Percentiles rank a stretch among this genome's conserved stretches.
phyloP scores from a whole-genome alignment of 2,329 filamentous ascomycete genomes.

The Curvularia spicifera region DNA sequence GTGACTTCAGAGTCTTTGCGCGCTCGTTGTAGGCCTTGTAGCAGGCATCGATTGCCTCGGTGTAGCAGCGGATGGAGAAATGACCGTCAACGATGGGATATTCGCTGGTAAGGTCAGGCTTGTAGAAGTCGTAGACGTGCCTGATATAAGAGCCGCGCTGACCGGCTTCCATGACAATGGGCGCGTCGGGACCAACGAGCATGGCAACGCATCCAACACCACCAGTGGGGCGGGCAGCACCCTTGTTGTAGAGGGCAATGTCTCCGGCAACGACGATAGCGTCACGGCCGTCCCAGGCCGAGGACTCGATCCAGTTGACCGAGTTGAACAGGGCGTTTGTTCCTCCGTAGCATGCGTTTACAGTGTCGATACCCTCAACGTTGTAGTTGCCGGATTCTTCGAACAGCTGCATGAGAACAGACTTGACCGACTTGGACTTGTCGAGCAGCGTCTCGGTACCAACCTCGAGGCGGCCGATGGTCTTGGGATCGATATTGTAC shows the following conservation, averaged over 20 bases:
- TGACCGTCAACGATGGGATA: conserved; percentile 62
- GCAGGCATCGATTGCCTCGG: conserved; percentile 59
- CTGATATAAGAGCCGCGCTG: conserved; percentile 59
- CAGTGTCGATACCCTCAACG: conserved; percentile 61
- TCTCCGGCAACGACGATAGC: conserved; percentile 61
- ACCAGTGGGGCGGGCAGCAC: conserved; percentile 59
- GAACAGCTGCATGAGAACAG: conserved; percentile 61
- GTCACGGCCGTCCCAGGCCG: conserved; percentile 60
- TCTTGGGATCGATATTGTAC: conserved; percentile 59
- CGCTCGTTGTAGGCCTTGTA: conserved; percentile 61
- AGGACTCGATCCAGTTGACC: conserved; percentile 62
- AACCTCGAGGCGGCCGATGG: conserved; percentile 60
- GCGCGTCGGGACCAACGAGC: conserved; percentile 60
- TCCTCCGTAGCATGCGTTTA: conserved; percentile 62
- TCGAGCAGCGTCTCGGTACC: conserved; percentile 62
- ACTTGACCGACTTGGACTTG: conserved; percentile 64
- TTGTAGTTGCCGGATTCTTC: conserved; percentile 60
- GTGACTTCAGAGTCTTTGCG: conserved; percentile 55
- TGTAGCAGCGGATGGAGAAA: conserved; percentile 61
- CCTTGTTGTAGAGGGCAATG: conserved; percentile 63
- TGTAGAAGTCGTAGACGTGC: conserved; percentile 63
- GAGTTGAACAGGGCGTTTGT: conserved; percentile 63
- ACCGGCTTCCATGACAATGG: conserved; percentile 58
- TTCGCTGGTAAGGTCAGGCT: conserved; percentile 61
- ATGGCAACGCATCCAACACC: conserved; percentile 62